Evolutionary conservation across 2,329 filamentous ascomycete species (phyloP), one percentile per base, ranked within the genome.

Genomic region (Bipolaris gigantea): DNA sequence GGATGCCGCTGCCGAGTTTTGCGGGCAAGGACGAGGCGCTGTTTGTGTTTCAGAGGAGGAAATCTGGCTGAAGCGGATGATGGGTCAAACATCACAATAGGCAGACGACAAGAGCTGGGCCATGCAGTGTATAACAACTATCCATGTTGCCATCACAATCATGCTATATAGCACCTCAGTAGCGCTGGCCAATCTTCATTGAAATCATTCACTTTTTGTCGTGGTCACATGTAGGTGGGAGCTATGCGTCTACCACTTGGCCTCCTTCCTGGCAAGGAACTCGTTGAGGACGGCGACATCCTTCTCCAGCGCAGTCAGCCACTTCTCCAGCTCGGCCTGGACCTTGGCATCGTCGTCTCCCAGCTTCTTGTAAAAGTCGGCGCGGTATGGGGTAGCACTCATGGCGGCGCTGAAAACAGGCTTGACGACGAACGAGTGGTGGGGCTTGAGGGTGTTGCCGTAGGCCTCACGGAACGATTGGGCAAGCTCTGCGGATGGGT

Each of bases 381-480:
- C 90, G 65, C 93, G 86, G 82, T 97, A 96, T 1, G 94, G 94
- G 64, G 89, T 93, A 16, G 92, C 92, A 65, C 85, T 85, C 92
- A 99, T 96, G 74, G 93, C 93, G 58, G 92, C 89, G 66, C 83
- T 89, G 83, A 97, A 97, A 72, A 97, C 83, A 57, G 91, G 91
- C 83, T 96, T 96, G 68, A 97, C 80, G 59, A 97, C 67, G 77
- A 96, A 92, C 72, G 83, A 86, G 82, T 99, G 94, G 80, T 96
- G 87, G 23, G 89, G 89, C 81, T 96, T 96, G 68, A 99, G 88
- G 45, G 93, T 97, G 67, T 80, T 81, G 73, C 83, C 84, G 79
- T 99, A 99, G 64, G 92, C 90, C 52, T 80, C 79, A 68, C 89
- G 87, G 88, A 99, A 99, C 43, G 92, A 96, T 63, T 85, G 82